Evolutionary conservation across 2,329 filamentous ascomycete species (phyloP), one percentile per base, ranked within the genome.

Genomic region (Alternaria infectoria): DNA sequence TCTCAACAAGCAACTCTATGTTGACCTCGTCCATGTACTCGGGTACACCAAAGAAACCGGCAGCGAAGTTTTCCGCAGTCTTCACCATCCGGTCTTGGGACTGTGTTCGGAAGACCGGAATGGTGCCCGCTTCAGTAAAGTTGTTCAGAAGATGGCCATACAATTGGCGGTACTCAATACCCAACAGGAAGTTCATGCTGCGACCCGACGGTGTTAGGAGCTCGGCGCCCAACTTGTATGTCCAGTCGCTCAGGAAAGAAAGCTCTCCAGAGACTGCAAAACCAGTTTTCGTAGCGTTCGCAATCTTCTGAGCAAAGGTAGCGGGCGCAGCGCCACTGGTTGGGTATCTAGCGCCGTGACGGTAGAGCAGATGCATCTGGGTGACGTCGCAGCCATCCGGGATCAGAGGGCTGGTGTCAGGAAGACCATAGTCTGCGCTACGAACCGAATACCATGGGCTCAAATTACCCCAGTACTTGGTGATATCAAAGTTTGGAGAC

Each of bases 101-200:
- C 45, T 77, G 40, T 1, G 74, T 77, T 5, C 74, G 69, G 46
- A 77, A 81, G 15, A 83, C 79, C 19, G 81, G 81, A 47, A 83
- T 68, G 6, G 78, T 74, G 25, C 77, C 77, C 2, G 66, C 43
- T 44, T 64, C 73, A n/a, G 78, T 74, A 61, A 83, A 83, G 70
- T 83, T 83, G 64, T 83, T 83, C 45, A 83, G 77, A 12, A 83
- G 75, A 50, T 80, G 71, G 8, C 81, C 74, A 26, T 77, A 83
- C n/a, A 83, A 73, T 63, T 83, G 77, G 15, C 81, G 79, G 61
- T 82, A 76, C 56, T 75, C 72, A 12, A 82, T 66, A 9, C 81
- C 81, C 4, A 83, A 74, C 12, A 81, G 66, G 66, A 83, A 83
- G 54, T 79, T 75, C 66, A 84, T 71, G 54, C 70, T 71, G 47